These are phyloP conservation scores for Cercospora zeina DNA, from an alignment of 2,329 filamentous ascomycete species.

Conservation along the genomic window DNA sequence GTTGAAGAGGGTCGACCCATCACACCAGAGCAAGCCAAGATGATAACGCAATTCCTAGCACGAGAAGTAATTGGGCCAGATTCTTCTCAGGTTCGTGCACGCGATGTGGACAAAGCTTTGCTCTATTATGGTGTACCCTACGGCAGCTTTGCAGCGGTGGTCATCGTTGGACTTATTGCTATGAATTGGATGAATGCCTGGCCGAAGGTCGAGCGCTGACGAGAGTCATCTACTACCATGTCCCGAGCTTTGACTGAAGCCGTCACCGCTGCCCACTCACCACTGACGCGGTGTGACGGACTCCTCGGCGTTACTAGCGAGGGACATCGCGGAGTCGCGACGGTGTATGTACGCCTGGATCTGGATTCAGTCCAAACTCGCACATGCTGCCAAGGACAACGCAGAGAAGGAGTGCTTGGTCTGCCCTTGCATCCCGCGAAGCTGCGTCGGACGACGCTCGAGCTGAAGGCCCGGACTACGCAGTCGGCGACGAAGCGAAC, in stretches of 20 bases:
- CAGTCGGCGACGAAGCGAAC: no score
- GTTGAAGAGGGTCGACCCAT: conserved; percentile 39
- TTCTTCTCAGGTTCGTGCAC: conserved; percentile 10
- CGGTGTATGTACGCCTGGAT: neutral
- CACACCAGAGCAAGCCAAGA: conserved; percentile 39
- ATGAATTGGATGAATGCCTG: conserved; percentile 44
- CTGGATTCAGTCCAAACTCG: neutral
- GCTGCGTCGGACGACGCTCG: neutral
- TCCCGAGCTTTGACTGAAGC: neutral
- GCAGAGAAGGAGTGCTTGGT: neutral
- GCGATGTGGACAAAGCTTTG: conserved; percentile 25
- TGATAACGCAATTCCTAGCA: conserved; percentile 35
- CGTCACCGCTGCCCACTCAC: neutral
- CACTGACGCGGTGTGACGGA: neutral
- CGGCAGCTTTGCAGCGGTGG: conserved; percentile 36
- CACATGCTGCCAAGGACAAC: neutral
- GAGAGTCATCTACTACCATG: neutral
- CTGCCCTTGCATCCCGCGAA: neutral
- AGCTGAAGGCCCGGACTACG: no score
- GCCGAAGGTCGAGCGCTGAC: conserved; percentile 50
- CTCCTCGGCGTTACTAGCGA: neutral
- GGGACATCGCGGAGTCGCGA: neutral
- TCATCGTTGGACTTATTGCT: conserved; percentile 37
- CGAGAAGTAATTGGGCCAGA: conserved; percentile 34
- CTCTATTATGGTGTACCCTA: conserved; percentile 37